Evolutionary conservation across 192 early-diverging fungal species (phyloP).

Genomic region (Chytriomyces confervae): DNA sequence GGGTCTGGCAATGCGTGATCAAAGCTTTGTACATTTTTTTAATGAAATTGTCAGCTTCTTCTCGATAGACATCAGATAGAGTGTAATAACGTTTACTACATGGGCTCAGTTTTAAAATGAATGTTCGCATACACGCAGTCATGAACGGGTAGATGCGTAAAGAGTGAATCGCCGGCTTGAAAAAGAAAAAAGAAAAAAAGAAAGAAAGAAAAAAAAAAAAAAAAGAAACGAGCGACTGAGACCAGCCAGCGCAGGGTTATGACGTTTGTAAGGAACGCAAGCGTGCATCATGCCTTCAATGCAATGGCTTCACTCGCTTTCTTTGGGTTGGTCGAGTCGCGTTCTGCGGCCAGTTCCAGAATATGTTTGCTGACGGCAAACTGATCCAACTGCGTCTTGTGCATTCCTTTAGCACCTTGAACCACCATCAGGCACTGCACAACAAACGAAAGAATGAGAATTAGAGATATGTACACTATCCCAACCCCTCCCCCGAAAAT

Average conservation of each 20-base stretch:
- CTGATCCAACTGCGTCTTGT: slow-evolving; percentile 3
- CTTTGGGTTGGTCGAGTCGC: background rate
- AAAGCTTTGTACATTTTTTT: slow-evolving; percentile 33
- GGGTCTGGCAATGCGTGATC: slow-evolving; percentile 39
- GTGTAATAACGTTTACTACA: too few relatives aligned
- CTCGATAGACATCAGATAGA: too few relatives aligned
- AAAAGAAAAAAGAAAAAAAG: background rate
- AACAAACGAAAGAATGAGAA: slow-evolving; percentile 7
- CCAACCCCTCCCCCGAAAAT: too few relatives aligned
- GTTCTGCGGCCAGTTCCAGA: slow-evolving; percentile 6
- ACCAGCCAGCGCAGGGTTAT: background rate
- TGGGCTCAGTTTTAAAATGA: too few relatives aligned
- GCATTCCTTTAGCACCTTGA: slow-evolving; percentile 34
- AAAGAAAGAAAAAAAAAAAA: background rate
- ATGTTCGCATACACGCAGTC: too few relatives aligned
- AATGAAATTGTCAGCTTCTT: too few relatives aligned
- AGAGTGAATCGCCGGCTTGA: too few relatives aligned
- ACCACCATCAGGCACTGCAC: slow-evolving; percentile 29
- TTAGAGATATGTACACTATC: background rate
- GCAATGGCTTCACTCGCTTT: background rate
- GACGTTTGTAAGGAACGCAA: background rate
- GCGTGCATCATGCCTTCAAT: background rate
- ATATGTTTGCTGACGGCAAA: slow-evolving; percentile 38
- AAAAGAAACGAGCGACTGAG: background rate
- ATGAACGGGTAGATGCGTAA: too few relatives aligned